Base-by-base conservation (phyloP, 257 asterid genomes). In the Penstemon davidsonii region DNA sequence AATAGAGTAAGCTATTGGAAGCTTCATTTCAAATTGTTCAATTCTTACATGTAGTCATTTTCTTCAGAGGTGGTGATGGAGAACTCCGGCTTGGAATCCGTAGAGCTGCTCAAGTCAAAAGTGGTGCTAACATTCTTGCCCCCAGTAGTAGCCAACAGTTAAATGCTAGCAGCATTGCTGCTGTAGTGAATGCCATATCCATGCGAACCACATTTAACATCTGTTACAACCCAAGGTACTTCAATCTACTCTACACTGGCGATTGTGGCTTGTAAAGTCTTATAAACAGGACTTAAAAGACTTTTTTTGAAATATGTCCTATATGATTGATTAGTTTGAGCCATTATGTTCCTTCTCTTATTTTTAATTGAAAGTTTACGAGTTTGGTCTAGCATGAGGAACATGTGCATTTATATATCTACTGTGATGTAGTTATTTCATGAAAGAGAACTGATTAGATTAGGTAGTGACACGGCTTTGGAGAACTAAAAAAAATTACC, bases 11-110 rank as follows among this genome's bases (percentile, higher is more conserved):
- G n/a, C 55, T 57, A 25, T 11, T 43, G 15, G 5, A 51, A 40
- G 38, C 53, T 68, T 41, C 47, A 7, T 51, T 73, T 71, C 1
- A 19, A 61, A 8, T 42, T 36, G 41, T 62, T 51, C 25, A 13
- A 55, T 45, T 70, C 65, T 60, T 60, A 64, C 55, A 25, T 55
- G 3, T 8, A 11, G 25, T 15, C 8, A 53, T 71, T 15, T 79
- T 38, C 76, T 62, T 65, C 84, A 94, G 99, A 87, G 95, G 90
- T 12, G 99, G 91, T 54, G 96, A 91, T 76, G 98, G 99, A 68
- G 96, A 86, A 78, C 91, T 94, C 46, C 84, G 98, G 87, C 90
- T 94, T 62, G 99, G 99, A 65, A 84, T 91, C 78, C 93, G 99
- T 73, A 81, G 99, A 84, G 95, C 96, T 70, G 82, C 81, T n/a